Evolutionary conservation across 805 yeast genomes (phyloP), one percentile per base, ranked within the genome.

Genomic region (Saccharomycopsis sp.): DNA sequence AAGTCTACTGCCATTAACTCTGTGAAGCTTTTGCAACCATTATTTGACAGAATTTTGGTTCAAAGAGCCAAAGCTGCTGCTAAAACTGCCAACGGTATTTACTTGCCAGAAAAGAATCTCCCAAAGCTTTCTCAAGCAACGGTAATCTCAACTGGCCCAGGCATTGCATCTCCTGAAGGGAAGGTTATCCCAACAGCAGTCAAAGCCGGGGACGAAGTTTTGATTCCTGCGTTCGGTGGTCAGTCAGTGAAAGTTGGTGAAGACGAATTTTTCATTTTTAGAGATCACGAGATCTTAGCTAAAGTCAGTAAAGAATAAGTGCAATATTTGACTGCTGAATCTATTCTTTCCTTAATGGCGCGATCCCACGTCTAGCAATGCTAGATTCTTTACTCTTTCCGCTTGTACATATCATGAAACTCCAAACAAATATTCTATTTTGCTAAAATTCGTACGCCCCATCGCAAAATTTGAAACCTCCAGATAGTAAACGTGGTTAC

Each of bases 141-240:
- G 57, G 97, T 92, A 54, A 74, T 92, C 63, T 92, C 98, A 58
- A 91, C 91, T 63, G 98, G 98, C 62, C 97, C 97, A 56, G 98
- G 98, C 66, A 79, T 81, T 70, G 76, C 84, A 58, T 86, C 87
- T 75, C 75, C 80, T 58, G 80, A 83, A 59, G 97, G 98, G 63
- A 77, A 83, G 68, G 71, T 83, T 63, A 78, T 89, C 57, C 77
- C 83, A 54, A 84, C 91, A 60, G 77, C 84, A 64, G 96, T 92
- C 60, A 76, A 82, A 69, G 83, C 87, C 51, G 98, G 98, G 66
- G 99, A 92, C 77, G 83, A 84, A 68, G 98, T 92, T 52, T 77
- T 92, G 77, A 89, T 94, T 69, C 97, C 98, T 63, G 82, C 86
- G 61, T 92, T 87, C 66, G 98, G 98, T 61, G 99, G 98, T 57